Percentiles rank a stretch among this genome's conserved stretches.
Evolutionary conservation across 1,284 basidiomycete genomes (phyloP).

Genomic region (Calocybe gambosa): DNA sequence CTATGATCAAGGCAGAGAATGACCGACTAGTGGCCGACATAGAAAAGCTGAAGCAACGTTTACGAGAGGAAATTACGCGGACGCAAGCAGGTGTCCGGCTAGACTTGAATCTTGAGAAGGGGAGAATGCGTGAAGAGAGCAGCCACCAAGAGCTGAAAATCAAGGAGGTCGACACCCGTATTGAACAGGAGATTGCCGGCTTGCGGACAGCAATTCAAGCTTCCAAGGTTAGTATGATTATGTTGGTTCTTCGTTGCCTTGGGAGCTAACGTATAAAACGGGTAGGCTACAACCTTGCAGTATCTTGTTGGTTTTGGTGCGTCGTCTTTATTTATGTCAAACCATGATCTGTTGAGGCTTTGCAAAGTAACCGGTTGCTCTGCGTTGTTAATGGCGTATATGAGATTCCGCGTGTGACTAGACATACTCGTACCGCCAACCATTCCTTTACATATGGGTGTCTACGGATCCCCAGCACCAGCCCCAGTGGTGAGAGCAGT

Average conservation of each 20-base stretch:
- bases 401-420: slow-evolving; percentile 53
- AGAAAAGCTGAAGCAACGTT: slow-evolving; percentile 92
- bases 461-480: neutral
- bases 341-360: neutral
- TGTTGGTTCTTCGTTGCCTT: slow-evolving; percentile 16
- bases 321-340: slow-evolving; percentile 22
- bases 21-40: slow-evolving; percentile 89
- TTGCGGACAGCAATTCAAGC: slow-evolving; percentile 88
- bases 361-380: slow-evolving; percentile 75
- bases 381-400: slow-evolving; percentile 81
- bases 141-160: slow-evolving; percentile 94
- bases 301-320: slow-evolving; percentile 79
- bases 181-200: slow-evolving; percentile 94
- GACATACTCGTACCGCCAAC: slow-evolving; percentile 2
- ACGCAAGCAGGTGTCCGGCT: slow-evolving; percentile 94
- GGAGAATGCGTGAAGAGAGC: slow-evolving; percentile 90
- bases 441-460: neutral
- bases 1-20: slow-evolving; percentile 93
- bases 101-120: slow-evolving; percentile 97
- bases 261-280: slow-evolving; percentile 9
- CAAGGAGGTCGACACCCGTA: slow-evolving; percentile 96
- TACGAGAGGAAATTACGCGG: slow-evolving; percentile 87
- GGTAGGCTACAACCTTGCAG: slow-evolving; percentile 73
- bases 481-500: slow-evolving; percentile 32
- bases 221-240: slow-evolving; percentile 56